These are phyloP conservation scores for Aquilaria malaccensis DNA, from an alignment of 345 rosid species.

Conservation along the genomic window DNA sequence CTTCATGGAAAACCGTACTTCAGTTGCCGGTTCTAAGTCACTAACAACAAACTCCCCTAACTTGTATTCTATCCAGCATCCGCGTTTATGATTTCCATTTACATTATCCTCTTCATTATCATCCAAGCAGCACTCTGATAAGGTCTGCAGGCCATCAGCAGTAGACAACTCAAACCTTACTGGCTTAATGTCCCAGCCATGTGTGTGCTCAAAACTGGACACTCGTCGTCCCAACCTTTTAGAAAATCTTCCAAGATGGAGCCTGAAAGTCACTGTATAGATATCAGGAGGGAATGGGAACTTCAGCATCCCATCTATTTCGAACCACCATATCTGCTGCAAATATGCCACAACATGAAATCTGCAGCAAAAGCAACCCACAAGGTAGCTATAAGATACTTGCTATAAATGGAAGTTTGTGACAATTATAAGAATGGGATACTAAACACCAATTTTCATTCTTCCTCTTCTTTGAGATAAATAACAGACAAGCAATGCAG, in stretches of 20 bases:
- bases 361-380: constrained; percentile 29
- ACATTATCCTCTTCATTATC: constrained; percentile 41
- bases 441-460: neutral
- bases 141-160: constrained; percentile 64
- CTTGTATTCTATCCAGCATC: constrained; percentile 80
- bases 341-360: constrained; percentile 75
- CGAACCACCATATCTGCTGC: constrained; percentile 97
- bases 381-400: neutral
- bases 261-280: constrained; percentile 72
- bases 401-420: neutral
- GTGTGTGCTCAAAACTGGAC: constrained; percentile 58
- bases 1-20: constrained; percentile 80
- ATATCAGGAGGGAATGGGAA: constrained; percentile 80
- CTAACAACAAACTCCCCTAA: constrained; percentile 73
- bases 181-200: constrained; percentile 90
- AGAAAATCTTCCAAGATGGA: constrained; percentile 75
- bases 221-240: constrained; percentile 70
- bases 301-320: constrained; percentile 75
- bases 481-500: neutral
- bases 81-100: constrained; percentile 65
- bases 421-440: no score
- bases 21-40: constrained; percentile 49
- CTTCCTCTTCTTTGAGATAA: neutral
- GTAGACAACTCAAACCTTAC: constrained; percentile 55
- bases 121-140: constrained; percentile 50